A percentile compares a stretch with the other conserved stretches of the same genome.
These are phyloP conservation scores for Fusarium goolgardi DNA, from an alignment of 2,329 filamentous ascomycete species.

Conservation along the genomic window DNA sequence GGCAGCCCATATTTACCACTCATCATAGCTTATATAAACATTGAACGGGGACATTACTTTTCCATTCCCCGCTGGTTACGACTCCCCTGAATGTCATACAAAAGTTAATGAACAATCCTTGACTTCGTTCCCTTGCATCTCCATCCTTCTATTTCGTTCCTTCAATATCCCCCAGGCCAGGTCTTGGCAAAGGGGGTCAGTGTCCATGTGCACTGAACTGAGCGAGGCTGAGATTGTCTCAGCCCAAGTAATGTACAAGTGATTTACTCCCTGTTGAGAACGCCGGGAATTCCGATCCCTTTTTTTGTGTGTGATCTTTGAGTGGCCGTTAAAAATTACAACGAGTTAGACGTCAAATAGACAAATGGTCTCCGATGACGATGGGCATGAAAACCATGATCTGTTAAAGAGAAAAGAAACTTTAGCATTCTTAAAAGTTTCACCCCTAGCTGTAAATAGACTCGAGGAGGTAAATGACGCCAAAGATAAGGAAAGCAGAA, in stretches of 20 bases:
- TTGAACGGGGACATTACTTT: constrained; percentile 7
- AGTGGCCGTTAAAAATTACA: constrained; percentile 42
- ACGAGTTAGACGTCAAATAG: constrained; percentile 36
- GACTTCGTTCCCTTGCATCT: constrained; percentile 21
- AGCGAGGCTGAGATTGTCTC: constrained; percentile 30
- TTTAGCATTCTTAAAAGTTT: constrained; percentile 11
- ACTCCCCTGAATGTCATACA: constrained; percentile 7
- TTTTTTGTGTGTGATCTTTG: background rate
- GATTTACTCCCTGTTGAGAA: constrained; percentile 10
- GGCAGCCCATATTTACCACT: constrained; percentile 5
- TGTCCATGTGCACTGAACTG: constrained; percentile 18
- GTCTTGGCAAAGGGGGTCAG: constrained; percentile 9
- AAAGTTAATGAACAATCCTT: background rate
- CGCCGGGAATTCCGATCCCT: constrained; percentile 10
- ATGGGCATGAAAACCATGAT: constrained; percentile 21
- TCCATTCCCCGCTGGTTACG: constrained; percentile 17
- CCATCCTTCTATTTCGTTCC: constrained; percentile 6
- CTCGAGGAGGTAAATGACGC: constrained; percentile 90
- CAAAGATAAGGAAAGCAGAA: constrained; percentile 89
- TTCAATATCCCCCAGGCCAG: constrained; percentile 3
- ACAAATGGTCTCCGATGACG: constrained; percentile 27
- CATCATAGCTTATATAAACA: constrained; percentile 22
- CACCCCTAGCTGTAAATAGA: constrained; percentile 67
- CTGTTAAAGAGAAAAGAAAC: constrained; percentile 23
- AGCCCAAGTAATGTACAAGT: constrained; percentile 34